Conservation (phyloP, 2,329 filamentous ascomycete species). For the Cucurbitaria berberidis region DNA sequence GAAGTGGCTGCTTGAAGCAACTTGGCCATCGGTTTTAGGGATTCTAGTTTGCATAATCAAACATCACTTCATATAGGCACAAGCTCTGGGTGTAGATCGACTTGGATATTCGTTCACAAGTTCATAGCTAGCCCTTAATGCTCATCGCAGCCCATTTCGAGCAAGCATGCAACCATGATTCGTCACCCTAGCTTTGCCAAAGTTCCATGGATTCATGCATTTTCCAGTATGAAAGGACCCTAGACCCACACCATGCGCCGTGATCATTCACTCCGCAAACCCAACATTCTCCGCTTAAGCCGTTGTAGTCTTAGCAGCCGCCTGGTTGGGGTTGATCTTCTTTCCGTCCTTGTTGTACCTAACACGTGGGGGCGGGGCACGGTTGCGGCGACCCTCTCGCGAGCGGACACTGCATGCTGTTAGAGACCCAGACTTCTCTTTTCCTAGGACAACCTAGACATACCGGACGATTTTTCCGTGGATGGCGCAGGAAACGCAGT, state of each 20-base stretch:
- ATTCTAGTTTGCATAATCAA: background rate
- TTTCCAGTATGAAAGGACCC: conserved; percentile 44
- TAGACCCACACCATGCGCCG: conserved; percentile 46
- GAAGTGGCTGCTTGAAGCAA: background rate
- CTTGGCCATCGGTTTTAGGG: background rate
- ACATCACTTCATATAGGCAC: conserved; percentile 4
- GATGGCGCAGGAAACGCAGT: conserved; percentile 99
- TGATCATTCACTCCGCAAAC: conserved; percentile 34
- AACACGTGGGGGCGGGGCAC: conserved; percentile 94
- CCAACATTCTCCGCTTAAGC: conserved; percentile 34
- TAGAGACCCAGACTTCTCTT: conserved; percentile 12
- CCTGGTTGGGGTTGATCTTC: conserved; percentile 93
- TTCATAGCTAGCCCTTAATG: conserved; percentile 43
- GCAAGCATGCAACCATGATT: conserved; percentile 41
- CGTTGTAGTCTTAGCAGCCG: conserved; percentile 67
- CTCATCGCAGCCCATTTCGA: conserved; percentile 33
- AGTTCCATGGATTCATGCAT: conserved; percentile 45
- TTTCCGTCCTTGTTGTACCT: conserved; percentile 99
- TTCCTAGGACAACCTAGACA: conserved; percentile 54
- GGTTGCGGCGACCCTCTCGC: conserved; percentile 95
- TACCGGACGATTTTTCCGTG: conserved; percentile 99
- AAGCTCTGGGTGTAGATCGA: conserved; percentile 34
- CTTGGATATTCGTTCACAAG: conserved; percentile 47
- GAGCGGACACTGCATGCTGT: conserved; percentile 81
- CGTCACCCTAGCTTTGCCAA: conserved; percentile 39